Percentiles rank a stretch among this genome's conserved stretches.
These are phyloP conservation scores for Fusarium setosum DNA, from an alignment of 2,329 filamentous ascomycete genomes.

Conservation along the genomic window DNA sequence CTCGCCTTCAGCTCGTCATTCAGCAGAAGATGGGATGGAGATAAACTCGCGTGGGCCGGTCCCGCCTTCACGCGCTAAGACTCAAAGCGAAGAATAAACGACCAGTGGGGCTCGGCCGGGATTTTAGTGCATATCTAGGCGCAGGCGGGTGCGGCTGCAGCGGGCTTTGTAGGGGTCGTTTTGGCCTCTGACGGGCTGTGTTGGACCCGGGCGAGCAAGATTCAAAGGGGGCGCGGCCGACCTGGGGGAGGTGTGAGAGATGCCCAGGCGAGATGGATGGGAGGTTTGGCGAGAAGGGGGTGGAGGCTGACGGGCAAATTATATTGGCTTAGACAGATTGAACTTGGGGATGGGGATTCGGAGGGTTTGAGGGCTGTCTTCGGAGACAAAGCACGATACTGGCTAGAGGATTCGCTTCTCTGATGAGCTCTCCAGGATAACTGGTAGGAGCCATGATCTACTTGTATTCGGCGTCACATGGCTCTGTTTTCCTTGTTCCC, in stretches of 20 bases:
- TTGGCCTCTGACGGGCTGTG: slow-evolving; percentile 6
- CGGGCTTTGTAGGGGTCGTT: slow-evolving; percentile 12
- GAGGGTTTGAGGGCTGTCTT: background rate
- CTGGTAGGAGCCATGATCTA: no score
- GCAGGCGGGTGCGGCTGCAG: slow-evolving; percentile 29
- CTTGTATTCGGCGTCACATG: background rate
- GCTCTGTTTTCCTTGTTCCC: background rate
- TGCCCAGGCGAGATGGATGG: no score
- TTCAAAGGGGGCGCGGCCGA: slow-evolving; percentile 29
- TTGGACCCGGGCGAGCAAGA: background rate
- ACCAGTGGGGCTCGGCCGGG: slow-evolving; percentile 19
- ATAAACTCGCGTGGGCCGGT: slow-evolving; percentile 35
- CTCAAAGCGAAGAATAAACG: slow-evolving; percentile 30
- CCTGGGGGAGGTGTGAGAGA: slow-evolving; percentile 3
- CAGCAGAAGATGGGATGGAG: slow-evolving; percentile 26
- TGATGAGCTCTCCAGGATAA: no score
- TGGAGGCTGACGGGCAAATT: no score
- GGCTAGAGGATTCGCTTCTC: no score
- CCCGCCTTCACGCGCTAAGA: slow-evolving; percentile 18
- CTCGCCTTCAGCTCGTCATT: slow-evolving; percentile 16
- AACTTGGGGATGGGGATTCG: no score
- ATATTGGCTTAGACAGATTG: no score
- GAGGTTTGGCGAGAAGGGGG: no score
- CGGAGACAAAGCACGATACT: background rate
- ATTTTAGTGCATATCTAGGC: slow-evolving; percentile 26